Conservation (phyloP, 805 yeast genomes). For the Nakazawaea pomicola region DNA sequence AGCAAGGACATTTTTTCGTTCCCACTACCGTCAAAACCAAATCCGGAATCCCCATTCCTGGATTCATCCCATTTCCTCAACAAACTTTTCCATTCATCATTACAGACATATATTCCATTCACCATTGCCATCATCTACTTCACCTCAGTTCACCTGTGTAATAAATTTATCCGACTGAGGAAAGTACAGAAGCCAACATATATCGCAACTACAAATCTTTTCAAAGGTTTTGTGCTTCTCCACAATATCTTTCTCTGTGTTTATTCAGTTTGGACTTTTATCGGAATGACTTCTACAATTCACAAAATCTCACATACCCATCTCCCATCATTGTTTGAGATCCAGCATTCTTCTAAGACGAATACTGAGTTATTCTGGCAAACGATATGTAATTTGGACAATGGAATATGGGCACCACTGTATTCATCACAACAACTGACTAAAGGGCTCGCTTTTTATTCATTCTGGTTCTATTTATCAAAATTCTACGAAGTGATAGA, state of each 20-base stretch:
- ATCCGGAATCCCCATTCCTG: too few species aligned
- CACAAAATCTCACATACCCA: constrained; percentile 31
- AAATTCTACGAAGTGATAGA: constrained; percentile 71
- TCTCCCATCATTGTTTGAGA: constrained; percentile 25
- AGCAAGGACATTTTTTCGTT: too few species aligned
- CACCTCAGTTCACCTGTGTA: constrained; percentile 48
- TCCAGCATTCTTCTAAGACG: constrained; percentile 10
- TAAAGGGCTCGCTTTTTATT: constrained; percentile 49
- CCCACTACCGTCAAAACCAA: too few species aligned
- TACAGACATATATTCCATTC: constrained; percentile 50
- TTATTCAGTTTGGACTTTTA: constrained; percentile 68
- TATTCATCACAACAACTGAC: constrained; percentile 20
- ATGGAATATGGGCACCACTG: constrained; percentile 66
- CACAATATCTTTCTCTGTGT: constrained; percentile 59
- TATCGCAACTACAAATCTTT: constrained; percentile 38
- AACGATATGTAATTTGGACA: constrained; percentile 53
- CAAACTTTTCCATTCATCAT: constrained; percentile 9
- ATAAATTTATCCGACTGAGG: constrained; percentile 37
- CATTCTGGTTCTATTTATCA: constrained; percentile 63
- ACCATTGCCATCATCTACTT: constrained; percentile 57
- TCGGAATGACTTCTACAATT: constrained; percentile 57
- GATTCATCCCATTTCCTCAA: too few species aligned
- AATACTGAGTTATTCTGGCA: constrained; percentile 47
- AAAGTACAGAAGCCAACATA: constrained; percentile 42
- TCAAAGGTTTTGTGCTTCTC: constrained; percentile 50